Evolutionary conservation across 306 rosid species (phyloP).

Genomic region (Cucurbita moschata): DNA sequence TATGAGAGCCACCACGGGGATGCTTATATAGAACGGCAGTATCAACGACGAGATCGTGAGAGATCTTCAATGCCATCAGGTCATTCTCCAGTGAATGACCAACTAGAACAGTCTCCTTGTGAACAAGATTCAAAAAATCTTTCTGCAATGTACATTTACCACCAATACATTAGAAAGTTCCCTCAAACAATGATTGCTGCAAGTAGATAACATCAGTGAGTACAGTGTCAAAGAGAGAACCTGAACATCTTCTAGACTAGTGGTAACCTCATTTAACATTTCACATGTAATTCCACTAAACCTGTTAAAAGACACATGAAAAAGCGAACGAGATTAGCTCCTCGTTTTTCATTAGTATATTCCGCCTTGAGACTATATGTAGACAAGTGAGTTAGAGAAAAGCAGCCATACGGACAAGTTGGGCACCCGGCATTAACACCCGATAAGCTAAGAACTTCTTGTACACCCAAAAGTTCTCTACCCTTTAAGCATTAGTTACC

Average conservation of each 20-base stretch:
- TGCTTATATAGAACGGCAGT: conserved; percentile 74
- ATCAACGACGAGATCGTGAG: conserved; percentile 63
- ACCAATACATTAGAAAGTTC: conserved; percentile 15
- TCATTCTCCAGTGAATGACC: conserved; percentile 97
- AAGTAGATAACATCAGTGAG: not conserved
- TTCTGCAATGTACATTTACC: conserved; percentile 41
- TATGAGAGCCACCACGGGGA: conserved; percentile 55
- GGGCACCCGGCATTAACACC: not conserved
- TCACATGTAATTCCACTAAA: conserved; percentile 86
- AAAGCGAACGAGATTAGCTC: not conserved
- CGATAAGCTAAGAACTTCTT: not conserved
- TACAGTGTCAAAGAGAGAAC: conserved; percentile 21
- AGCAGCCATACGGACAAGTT: not conserved
- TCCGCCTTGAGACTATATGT: not conserved
- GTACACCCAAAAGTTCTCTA: not conserved
- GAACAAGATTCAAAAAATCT: conserved; percentile 62
- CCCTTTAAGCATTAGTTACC: not conserved
- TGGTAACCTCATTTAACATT: conserved; percentile 77
- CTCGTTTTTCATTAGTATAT: not conserved
- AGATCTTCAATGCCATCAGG: conserved; percentile 67
- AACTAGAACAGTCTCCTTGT: conserved; percentile 66
- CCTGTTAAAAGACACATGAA: conserved; percentile 27
- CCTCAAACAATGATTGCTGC: conserved; percentile 11
- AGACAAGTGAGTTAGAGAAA: not conserved
- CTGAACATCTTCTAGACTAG: conserved; percentile 78